These are phyloP conservation scores for Torrubiella hemipterigena DNA, from an alignment of 2,329 filamentous ascomycete species.

Conservation along the genomic window DNA sequence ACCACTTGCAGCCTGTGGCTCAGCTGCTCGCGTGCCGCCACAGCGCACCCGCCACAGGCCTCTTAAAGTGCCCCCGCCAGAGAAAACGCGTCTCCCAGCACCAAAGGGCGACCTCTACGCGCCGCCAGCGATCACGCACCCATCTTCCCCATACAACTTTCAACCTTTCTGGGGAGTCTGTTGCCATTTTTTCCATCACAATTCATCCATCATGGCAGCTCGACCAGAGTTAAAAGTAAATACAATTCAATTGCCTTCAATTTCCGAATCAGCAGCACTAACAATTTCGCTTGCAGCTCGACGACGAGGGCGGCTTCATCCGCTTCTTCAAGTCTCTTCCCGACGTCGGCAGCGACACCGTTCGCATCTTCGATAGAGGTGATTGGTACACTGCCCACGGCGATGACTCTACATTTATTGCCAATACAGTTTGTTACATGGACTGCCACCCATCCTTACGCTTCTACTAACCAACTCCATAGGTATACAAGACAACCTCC, in stretches of 20 bases:
- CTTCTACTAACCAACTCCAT: slow-evolving; percentile 1
- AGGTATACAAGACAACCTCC: slow-evolving; percentile 96
- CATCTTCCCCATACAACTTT: no score
- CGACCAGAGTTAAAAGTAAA: slow-evolving; percentile 58
- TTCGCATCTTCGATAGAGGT: slow-evolving; percentile 85
- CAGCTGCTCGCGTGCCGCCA: no score
- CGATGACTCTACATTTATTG: slow-evolving; percentile 73
- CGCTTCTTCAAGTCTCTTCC: slow-evolving; percentile 87
- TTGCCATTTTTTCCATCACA: no score
- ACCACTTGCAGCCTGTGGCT: no score
- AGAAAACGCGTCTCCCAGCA: not conserved
- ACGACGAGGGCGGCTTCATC: slow-evolving; percentile 95
- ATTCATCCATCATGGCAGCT: slow-evolving; percentile 44
- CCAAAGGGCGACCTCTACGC: not conserved
- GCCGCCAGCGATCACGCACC: no score
- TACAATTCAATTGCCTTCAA: not conserved
- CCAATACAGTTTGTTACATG: slow-evolving; percentile 47
- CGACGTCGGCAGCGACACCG: slow-evolving; percentile 55
- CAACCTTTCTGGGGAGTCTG: no score
- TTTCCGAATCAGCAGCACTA: not conserved
- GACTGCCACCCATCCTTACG: no score
- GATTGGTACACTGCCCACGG: slow-evolving; percentile 96
- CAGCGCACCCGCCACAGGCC: no score
- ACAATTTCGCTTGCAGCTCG: slow-evolving; percentile 56
- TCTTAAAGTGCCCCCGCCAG: no score